phyloP scores from a whole-genome alignment of 306 rosid genomes.

The Dicorynia guianensis region DNA sequence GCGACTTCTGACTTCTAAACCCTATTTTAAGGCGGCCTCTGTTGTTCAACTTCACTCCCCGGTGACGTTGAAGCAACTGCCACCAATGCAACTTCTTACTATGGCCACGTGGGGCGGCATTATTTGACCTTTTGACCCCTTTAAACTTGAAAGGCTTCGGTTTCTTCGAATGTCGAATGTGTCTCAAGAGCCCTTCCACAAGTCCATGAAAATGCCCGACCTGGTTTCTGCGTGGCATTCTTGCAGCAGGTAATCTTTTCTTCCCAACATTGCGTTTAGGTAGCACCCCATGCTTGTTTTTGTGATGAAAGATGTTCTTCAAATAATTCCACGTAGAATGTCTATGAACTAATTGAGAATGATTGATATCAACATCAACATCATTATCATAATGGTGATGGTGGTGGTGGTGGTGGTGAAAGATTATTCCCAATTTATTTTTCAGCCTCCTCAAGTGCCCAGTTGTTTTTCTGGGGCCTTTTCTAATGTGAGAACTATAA shows the following conservation, averaged over 20 bases:
- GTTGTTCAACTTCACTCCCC: constrained; percentile 55
- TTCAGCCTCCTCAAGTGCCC: constrained; percentile 65
- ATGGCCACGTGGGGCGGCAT: constrained; percentile 33
- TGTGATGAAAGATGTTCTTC: constrained; percentile 49
- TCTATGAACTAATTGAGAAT: constrained; percentile 12
- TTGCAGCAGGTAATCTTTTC: constrained; percentile 36
- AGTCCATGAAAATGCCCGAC: constrained; percentile 66
- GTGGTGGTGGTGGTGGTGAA: constrained; percentile 81
- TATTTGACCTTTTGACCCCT: constrained; percentile 14
- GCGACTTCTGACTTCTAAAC: constrained; percentile 48
- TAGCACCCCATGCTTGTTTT: constrained; percentile 29
- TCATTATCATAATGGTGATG: constrained; percentile 32
- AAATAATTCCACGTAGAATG: constrained; percentile 57
- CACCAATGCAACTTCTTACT: constrained; percentile 62
- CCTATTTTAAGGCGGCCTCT: constrained; percentile 57
- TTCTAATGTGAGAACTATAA: constrained; percentile 25
- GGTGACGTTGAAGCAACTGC: constrained; percentile 47
- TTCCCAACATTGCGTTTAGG: constrained; percentile 28
- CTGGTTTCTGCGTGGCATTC: constrained; percentile 38
- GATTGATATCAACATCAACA: constrained; percentile 3
- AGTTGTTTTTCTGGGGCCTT: constrained; percentile 33
- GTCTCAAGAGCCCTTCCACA: constrained; percentile 62
- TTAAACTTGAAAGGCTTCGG: constrained; percentile 35
- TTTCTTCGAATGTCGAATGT: constrained; percentile 52
- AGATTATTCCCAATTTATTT: constrained; percentile 74